A percentile compares a stretch with the other conserved stretches of the same genome.
Conservation (phyloP, 805 yeast species). For the Hanseniaspora singularis region DNA sequence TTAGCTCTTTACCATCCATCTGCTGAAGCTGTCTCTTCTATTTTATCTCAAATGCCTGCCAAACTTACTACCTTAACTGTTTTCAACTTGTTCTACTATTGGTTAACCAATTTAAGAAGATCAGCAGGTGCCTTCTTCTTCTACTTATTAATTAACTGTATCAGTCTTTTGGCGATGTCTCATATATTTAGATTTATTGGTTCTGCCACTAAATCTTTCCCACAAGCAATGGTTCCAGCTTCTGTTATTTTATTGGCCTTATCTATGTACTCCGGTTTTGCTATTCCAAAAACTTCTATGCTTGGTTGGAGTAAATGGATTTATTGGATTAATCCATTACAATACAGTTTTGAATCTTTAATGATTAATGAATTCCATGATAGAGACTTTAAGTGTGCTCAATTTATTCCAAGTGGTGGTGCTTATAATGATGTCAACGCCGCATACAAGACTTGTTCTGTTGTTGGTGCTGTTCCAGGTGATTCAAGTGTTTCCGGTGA, state of each 20-base stretch:
- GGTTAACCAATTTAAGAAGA: conserved; percentile 43
- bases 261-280: conserved; percentile 34
- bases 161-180: conserved; percentile 43
- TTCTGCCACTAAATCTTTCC: conserved; percentile 30
- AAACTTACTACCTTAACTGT: conserved; percentile 34
- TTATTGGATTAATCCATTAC: conserved; percentile 34
- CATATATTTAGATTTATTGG: conserved; percentile 37
- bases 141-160: conserved; percentile 34
- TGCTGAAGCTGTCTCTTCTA: conserved; percentile 53
- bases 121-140: conserved; percentile 46
- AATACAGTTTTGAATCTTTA: conserved; percentile 35
- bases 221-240: conserved; percentile 38
- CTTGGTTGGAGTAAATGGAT: conserved; percentile 40
- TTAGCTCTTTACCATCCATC: conserved; percentile 50
- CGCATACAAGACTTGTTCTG: conserved; percentile 42
- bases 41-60: conserved; percentile 47
- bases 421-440: too few relatives aligned
- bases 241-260: conserved; percentile 31
- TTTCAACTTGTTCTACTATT: conserved; percentile 42
- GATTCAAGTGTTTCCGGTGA: conserved; percentile 36
- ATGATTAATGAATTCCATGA: conserved; percentile 35
- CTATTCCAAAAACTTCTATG: conserved; percentile 34
- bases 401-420: conserved; percentile 35
- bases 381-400: conserved; percentile 29
- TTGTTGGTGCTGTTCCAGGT: conserved; percentile 43